Evolutionary conservation across 441 rosid species (phyloP).

Genomic region (Cnidoscolus chayamansa): DNA sequence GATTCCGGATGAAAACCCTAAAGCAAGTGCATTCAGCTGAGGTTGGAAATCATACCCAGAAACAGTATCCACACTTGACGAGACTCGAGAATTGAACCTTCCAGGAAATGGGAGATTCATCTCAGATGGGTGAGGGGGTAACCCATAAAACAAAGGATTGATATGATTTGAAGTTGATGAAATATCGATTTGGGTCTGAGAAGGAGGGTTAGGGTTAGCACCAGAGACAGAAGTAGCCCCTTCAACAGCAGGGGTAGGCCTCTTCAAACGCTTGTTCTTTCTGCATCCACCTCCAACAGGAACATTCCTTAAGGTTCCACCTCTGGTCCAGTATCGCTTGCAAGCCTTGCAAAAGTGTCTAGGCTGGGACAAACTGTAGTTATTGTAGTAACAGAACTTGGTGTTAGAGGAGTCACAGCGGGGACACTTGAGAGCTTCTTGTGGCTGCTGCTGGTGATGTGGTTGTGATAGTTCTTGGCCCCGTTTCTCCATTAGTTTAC

Average conservation of each 20-base stretch:
- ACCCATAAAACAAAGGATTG: slow-evolving; percentile 48
- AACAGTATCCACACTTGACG: slow-evolving; percentile 21
- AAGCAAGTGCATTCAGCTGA: slow-evolving; percentile 38
- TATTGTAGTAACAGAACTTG: slow-evolving; percentile 73
- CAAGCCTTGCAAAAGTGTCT: slow-evolving; percentile 75
- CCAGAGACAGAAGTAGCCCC: slow-evolving; percentile 29
- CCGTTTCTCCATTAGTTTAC: slow-evolving; percentile 46
- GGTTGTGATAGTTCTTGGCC: slow-evolving; percentile 23
- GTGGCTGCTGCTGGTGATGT: slow-evolving; percentile 29
- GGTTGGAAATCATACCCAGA: slow-evolving; percentile 46
- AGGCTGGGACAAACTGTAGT: slow-evolving; percentile 69
- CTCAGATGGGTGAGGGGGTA: slow-evolving; percentile 38
- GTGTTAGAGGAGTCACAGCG: slow-evolving; percentile 70
- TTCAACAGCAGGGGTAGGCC: slow-evolving; percentile 33
- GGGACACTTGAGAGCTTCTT: slow-evolving; percentile 56
- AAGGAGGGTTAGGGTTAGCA: slow-evolving; percentile 33
- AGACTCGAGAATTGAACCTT: slow-evolving; percentile 35
- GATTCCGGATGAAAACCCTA: slow-evolving; percentile 50
- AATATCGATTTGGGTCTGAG: slow-evolving; percentile 32
- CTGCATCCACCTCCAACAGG: slow-evolving; percentile 73
- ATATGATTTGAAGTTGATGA: slow-evolving; percentile 39
- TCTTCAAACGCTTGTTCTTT: slow-evolving; percentile 59
- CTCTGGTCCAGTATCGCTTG: slow-evolving; percentile 67
- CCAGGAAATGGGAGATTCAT: slow-evolving; percentile 43
- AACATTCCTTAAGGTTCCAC: slow-evolving; percentile 67